Evolutionary conservation across 176 grass and related monocot genomes (phyloP), one percentile per base, ranked within the genome.

Genomic region (Pontederia paniculata): DNA sequence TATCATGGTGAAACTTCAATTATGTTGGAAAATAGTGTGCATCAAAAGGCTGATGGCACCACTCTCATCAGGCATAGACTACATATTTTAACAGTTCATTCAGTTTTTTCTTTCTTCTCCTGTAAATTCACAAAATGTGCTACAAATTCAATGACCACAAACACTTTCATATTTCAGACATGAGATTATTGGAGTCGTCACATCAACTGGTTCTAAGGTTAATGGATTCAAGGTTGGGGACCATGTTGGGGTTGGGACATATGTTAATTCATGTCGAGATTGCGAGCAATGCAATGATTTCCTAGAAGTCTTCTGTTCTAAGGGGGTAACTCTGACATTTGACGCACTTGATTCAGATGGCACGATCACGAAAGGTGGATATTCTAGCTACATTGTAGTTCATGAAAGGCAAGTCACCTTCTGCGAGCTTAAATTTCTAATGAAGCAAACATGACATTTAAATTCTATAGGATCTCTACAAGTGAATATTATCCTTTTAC

Each of bases 321-420:
- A 82, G 25, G 0, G 1, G 19, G 44, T 1, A 58, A 49, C 72
- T 23, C 50, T 5, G 11, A 95, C 89, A 61, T 95, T 72, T 56
- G 88, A 95, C 15, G 3, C 21, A 2, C 54, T 88, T 50, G 89
- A 95, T 62, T 72, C 76, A 8, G 81, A 95, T 61, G 89, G 84
- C 9, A 72, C 75, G 42, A 65, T 88, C 12, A 95, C 89, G 17
- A 88, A 69, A 67, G 84, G 89, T 41, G 84, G 89, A 51, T 95
- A 88, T 74, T 95, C 89, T 19, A 95, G 16, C 60, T 74, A 82
- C 52, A 95, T 84, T 42, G 78, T 88, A 44, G 89, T 88, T 23
- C 60, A 59, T 57, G 66, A 95, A 49, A 84, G 89, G 89, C 82
- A 81, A 57, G 60, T 4, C 4, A 71, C 44, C 12, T 66, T 42